A percentile compares a stretch with the other conserved stretches of the same genome.
phyloP scores from a whole-genome alignment of 2,329 filamentous ascomycete species.

The Aureobasidium sp. region DNA sequence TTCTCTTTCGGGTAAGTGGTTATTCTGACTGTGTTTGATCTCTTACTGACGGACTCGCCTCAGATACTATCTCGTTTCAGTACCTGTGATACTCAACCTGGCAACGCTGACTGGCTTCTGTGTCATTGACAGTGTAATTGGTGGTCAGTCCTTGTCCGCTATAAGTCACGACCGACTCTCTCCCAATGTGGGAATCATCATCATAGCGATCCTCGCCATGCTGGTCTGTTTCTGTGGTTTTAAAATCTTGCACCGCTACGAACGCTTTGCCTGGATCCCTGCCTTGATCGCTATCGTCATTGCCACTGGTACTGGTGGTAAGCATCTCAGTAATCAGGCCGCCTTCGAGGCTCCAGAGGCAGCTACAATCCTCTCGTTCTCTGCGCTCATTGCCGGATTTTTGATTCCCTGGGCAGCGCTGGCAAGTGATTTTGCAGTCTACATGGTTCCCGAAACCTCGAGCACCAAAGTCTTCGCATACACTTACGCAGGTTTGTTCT shows the following conservation, averaged over 20 bases:
- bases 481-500: conserved; percentile 32
- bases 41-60: background rate
- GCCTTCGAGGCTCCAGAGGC: conserved; percentile 38
- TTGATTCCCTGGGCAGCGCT: conserved; percentile 52
- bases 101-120: conserved; percentile 58
- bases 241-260: conserved; percentile 37
- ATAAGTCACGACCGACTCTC: conserved; percentile 42
- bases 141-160: conserved; percentile 52
- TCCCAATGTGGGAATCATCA: conserved; percentile 53
- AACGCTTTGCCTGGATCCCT: conserved; percentile 37
- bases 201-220: conserved; percentile 52
- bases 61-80: conserved; percentile 48
- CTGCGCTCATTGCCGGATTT: conserved; percentile 52
- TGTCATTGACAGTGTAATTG: conserved; percentile 55
- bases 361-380: conserved; percentile 39
- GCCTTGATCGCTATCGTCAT: conserved; percentile 37
- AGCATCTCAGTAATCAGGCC: conserved; percentile 40
- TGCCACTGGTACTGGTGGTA: conserved; percentile 35
- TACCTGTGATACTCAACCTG: conserved; percentile 57
- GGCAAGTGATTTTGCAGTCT: conserved; percentile 39
- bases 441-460: conserved; percentile 34
- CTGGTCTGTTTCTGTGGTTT: conserved; percentile 56
- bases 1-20: conserved; percentile 49
- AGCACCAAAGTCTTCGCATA: conserved; percentile 33
- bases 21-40: background rate